Percentiles rank a stretch among this genome's conserved stretches.
Conservation (phyloP, 345 rosid genomes). For the Heritiera littoralis region DNA sequence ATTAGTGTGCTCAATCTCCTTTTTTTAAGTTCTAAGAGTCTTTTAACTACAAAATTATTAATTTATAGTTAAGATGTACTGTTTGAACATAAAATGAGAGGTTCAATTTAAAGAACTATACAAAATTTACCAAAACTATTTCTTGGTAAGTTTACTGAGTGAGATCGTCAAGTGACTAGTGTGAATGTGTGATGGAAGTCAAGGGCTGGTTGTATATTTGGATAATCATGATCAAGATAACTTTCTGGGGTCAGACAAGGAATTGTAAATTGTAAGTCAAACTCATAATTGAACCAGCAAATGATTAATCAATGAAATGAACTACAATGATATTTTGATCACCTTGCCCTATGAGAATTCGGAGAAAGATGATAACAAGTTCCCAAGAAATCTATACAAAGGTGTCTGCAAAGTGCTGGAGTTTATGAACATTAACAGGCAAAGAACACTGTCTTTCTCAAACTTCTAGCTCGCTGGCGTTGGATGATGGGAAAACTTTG, state of each 20-base stretch:
- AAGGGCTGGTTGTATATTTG: neutral
- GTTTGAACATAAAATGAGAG: neutral
- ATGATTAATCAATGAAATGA: neutral
- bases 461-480: slow-evolving; percentile 20
- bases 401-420: neutral
- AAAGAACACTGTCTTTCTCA: slow-evolving; percentile 14
- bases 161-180: neutral
- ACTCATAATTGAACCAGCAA: neutral
- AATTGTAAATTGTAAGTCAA: neutral
- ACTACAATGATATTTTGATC: neutral
- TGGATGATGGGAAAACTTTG: slow-evolving; percentile 48
- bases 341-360: neutral
- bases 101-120: neutral
- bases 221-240: neutral
- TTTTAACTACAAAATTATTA: neutral
- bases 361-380: slow-evolving; percentile 16
- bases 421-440: neutral
- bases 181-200: neutral
- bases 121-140: neutral
- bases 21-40: neutral
- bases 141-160: neutral
- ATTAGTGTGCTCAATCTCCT: neutral
- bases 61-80: neutral
- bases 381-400: slow-evolving; percentile 14
- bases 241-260: neutral